A percentile compares a stretch with the other conserved stretches of the same genome.
Conservation (phyloP, 202 grass and related monocot genomes). For the Brachypodium distachyon region DNA sequence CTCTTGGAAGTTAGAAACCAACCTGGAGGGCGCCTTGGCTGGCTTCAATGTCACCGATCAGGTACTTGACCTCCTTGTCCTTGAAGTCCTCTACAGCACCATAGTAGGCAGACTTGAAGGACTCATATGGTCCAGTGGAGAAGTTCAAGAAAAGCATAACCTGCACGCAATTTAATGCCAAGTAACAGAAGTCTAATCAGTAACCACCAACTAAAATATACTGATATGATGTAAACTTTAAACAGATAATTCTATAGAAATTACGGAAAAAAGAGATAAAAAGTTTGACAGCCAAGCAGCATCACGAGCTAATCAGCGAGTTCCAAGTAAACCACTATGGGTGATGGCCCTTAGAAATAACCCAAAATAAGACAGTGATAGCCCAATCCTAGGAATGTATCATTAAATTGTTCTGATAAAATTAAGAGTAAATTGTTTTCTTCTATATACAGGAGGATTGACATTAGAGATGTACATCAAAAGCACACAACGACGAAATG, state of each 20-base stretch:
- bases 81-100: conserved; percentile 58
- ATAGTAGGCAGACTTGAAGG: conserved; percentile 60
- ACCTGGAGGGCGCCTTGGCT: conserved; percentile 82
- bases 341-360: too few species aligned
- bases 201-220: not conserved
- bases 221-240: too few species aligned
- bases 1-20: not conserved
- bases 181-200: not conserved
- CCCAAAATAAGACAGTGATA: too few species aligned
- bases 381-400: not conserved
- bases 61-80: conserved; percentile 69
- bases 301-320: not conserved
- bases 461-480: not conserved
- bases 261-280: too few species aligned
- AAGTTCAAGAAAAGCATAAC: conserved; percentile 89
- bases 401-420: not conserved
- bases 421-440: not conserved
- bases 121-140: conserved; percentile 49
- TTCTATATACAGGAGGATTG: not conserved
- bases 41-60: conserved; percentile 80
- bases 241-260: too few species aligned
- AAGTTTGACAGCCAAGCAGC: not conserved
- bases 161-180: conserved; percentile 33
- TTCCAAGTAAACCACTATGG: not conserved
- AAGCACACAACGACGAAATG: not conserved